Evolutionary conservation across 2,329 filamentous ascomycete species (phyloP).

Genomic region (Trichoderma endophyticum): DNA sequence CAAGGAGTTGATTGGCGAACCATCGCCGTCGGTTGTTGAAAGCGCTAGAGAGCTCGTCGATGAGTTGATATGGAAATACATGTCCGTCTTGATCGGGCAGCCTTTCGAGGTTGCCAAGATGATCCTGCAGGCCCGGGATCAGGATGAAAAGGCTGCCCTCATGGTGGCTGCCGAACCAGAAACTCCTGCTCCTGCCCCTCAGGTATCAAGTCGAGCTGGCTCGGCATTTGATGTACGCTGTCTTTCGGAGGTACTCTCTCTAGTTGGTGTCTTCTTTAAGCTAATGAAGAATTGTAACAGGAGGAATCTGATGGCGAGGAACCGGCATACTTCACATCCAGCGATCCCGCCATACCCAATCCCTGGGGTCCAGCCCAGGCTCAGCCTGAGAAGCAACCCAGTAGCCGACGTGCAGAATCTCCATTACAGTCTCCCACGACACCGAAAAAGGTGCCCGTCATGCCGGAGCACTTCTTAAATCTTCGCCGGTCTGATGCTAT

Average conservation of each 20-base stretch:
- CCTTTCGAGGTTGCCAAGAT: conserved; percentile 98
- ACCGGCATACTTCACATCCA: conserved; percentile 78
- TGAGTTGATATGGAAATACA: conserved; percentile 88
- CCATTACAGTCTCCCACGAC: conserved; percentile 29
- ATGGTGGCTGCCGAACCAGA: conserved; percentile 26
- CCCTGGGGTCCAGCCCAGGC: conserved; percentile 31
- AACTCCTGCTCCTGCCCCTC: conserved; percentile 26
- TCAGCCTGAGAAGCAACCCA: conserved; percentile 28
- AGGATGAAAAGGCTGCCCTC: conserved; percentile 46
- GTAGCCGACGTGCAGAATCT: conserved; percentile 30
- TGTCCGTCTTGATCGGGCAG: conserved; percentile 82
- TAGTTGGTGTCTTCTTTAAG: background rate
- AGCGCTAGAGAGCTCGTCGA: conserved; percentile 76
- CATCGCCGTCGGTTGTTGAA: conserved; percentile 70
- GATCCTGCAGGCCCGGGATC: conserved; percentile 72
- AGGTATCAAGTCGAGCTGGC: conserved; percentile 32
- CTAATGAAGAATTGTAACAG: conserved; percentile 20
- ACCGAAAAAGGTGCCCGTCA: conserved; percentile 31
- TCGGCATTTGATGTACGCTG: conserved; percentile 35
- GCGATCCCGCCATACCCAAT: conserved; percentile 53
- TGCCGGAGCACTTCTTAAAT: conserved; percentile 58
- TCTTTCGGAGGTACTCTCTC: background rate
- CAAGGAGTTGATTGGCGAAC: conserved; percentile 77
- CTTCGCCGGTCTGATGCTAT: conserved; percentile 77
- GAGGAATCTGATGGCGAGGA: conserved; percentile 74